These are phyloP conservation scores for Claviceps maximensis DNA, from an alignment of 2,329 filamentous ascomycete genomes.

Conservation along the genomic window DNA sequence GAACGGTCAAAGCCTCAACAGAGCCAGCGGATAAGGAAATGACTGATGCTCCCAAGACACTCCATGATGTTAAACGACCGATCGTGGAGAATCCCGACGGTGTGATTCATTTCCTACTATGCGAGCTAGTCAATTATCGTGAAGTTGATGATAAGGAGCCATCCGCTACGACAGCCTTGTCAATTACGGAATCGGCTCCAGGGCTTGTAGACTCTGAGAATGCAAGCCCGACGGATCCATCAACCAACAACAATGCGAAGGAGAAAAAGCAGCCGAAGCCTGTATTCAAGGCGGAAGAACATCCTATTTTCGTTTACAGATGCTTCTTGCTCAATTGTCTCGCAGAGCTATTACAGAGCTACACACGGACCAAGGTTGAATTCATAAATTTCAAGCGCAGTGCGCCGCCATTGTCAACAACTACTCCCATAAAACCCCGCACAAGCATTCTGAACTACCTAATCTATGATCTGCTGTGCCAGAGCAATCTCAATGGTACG, in stretches of 20 bases:
- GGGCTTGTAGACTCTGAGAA: conserved; percentile 13
- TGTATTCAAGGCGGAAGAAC: conserved; percentile 79
- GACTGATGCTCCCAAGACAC: conserved; percentile 49
- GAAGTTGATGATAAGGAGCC: conserved; percentile 80
- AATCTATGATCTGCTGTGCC: conserved; percentile 60
- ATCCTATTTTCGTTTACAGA: conserved; percentile 91
- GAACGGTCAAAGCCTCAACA: conserved; percentile 47
- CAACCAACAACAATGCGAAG: conserved; percentile 28
- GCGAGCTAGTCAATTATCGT: conserved; percentile 80
- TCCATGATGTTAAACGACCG: conserved; percentile 61
- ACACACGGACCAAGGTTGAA: conserved; percentile 90
- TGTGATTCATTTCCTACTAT: conserved; percentile 87
- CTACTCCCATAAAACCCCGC: conserved; percentile 85
- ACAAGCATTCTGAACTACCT: conserved; percentile 90
- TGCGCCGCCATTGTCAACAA: conserved; percentile 66
- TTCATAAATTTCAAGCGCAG: conserved; percentile 99
- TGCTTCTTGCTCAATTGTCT: conserved; percentile 91
- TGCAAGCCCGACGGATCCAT: conserved; percentile 19
- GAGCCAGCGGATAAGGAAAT: conserved; percentile 47
- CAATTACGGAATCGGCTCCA: conserved; percentile 22
- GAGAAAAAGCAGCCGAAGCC: conserved; percentile 56
- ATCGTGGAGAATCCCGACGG: conserved; percentile 87
- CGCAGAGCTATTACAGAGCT: conserved; percentile 78
- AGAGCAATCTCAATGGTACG: conserved; percentile 49
- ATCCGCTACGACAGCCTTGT: conserved; percentile 28